phyloP scores from a whole-genome alignment of 2,329 filamentous ascomycete genomes.

The Monosporascus sp. region DNA sequence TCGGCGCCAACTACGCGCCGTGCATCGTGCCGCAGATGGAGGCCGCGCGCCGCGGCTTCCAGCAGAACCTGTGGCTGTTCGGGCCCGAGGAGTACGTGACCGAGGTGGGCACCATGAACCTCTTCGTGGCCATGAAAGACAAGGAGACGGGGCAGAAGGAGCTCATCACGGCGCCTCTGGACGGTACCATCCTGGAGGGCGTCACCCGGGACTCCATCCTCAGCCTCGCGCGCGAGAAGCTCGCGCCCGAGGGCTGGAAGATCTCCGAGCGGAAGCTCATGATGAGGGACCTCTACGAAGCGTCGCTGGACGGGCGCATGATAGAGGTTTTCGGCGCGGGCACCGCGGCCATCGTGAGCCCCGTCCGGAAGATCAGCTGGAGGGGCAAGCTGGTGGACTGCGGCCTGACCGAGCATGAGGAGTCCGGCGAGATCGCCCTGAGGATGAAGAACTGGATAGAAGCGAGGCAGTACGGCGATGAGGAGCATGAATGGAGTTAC shows the following conservation, averaged over 20 bases:
- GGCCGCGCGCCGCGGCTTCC: constrained; percentile 85
- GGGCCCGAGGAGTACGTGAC: constrained; percentile 93
- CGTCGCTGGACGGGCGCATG: constrained; percentile 75
- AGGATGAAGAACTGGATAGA: constrained; percentile 97
- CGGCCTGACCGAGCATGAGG: constrained; percentile 71
- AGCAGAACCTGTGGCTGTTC: constrained; percentile 98
- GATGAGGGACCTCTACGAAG: constrained; percentile 79
- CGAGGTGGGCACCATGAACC: constrained; percentile 98
- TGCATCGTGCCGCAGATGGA: constrained; percentile 95
- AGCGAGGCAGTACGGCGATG: constrained; percentile 89
- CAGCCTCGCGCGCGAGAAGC: constrained; percentile 74
- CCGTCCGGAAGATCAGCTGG: constrained; percentile 86
- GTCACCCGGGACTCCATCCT: constrained; percentile 91
- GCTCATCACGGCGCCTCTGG: constrained; percentile 88
- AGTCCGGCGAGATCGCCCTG: constrained; percentile 80
- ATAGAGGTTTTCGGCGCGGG: constrained; percentile 92
- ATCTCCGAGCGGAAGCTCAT: constrained; percentile 86
- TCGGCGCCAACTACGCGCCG: constrained; percentile 98
- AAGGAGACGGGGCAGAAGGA: constrained; percentile 86
- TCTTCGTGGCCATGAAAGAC: constrained; percentile 82
- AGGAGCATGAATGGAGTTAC: constrained; percentile 87
- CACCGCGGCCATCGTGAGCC: constrained; percentile 90
- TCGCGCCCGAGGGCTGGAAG: constrained; percentile 82
- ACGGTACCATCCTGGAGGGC: constrained; percentile 93
- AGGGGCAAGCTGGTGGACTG: constrained; percentile 76